A percentile compares a stretch with the other conserved stretches of the same genome.
These are phyloP conservation scores for Cryptococcus sp. DNA, from an alignment of 1,284 basidiomycete species.

Conservation along the genomic window DNA sequence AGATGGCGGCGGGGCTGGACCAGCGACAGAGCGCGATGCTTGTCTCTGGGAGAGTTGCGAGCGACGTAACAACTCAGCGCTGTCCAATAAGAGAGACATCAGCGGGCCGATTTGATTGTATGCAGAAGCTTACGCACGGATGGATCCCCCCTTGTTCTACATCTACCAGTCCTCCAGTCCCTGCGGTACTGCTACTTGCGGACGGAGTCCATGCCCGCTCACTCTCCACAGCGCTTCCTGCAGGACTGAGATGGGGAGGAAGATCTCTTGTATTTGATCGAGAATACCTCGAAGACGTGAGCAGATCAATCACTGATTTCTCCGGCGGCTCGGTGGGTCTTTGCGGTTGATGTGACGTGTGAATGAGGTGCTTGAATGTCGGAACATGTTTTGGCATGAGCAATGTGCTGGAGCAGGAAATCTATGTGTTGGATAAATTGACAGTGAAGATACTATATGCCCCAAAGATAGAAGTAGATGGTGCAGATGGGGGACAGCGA, in stretches of 20 bases:
- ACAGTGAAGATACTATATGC: too few relatives aligned
- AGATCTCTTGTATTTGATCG: slow-evolving; percentile 8
- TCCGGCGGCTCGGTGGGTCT: slow-evolving; percentile 9
- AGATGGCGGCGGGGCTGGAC: slow-evolving; percentile 43
- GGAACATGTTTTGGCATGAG: slow-evolving; percentile 47
- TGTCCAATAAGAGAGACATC: slow-evolving; percentile 3
- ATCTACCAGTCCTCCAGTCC: slow-evolving; percentile 7
- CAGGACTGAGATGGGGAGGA: slow-evolving; percentile 14
- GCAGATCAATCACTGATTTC: slow-evolving; percentile 34
- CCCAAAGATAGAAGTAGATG: too few relatives aligned
- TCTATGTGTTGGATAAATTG: too few relatives aligned
- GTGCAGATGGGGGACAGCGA: neutral
- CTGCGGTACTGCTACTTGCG: slow-evolving; percentile 6
- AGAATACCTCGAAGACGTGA: slow-evolving; percentile 22
- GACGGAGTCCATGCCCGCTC: slow-evolving; percentile 18
- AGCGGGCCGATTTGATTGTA: neutral
- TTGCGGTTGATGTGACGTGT: slow-evolving; percentile 15
- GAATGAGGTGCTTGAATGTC: slow-evolving; percentile 44
- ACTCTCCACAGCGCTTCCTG: neutral
- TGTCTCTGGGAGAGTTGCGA: slow-evolving; percentile 27
- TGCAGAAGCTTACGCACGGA: slow-evolving; percentile 28
- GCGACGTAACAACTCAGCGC: slow-evolving; percentile 40
- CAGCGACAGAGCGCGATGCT: slow-evolving; percentile 36
- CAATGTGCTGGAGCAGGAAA: too few relatives aligned
- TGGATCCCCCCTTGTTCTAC: slow-evolving; percentile 27